Conservation (phyloP, 2,329 filamentous ascomycete genomes). For the Graphilbum ipis-grandicollis region DNA sequence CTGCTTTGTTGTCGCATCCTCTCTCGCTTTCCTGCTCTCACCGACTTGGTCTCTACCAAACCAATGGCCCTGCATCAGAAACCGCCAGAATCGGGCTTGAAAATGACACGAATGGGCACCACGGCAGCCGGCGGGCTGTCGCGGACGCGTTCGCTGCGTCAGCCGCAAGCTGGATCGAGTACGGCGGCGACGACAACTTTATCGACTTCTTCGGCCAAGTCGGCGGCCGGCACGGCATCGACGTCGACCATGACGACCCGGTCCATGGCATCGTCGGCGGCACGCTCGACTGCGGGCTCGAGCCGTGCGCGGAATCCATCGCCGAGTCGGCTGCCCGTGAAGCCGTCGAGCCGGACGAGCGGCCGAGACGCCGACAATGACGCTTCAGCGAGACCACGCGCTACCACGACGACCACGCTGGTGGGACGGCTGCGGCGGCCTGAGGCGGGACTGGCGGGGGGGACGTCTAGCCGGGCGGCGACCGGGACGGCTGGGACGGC, state of each 20-base stretch:
- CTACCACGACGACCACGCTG: conserved; percentile 3
- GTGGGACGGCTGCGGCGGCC: conserved; percentile 6
- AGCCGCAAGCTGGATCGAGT: conserved; percentile 13
- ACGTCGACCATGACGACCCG: too few relatives aligned
- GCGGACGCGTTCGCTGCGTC: conserved; percentile 31
- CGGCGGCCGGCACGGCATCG: too few relatives aligned
- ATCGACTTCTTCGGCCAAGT: not conserved
- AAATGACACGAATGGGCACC: not conserved
- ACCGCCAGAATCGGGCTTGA: not conserved
- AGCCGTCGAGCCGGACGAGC: conserved; percentile 11
- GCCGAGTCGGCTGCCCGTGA: conserved; percentile 21
- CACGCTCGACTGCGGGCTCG: not conserved
- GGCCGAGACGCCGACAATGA: too few relatives aligned
- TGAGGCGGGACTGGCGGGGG: not conserved
- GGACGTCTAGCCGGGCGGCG: not conserved
- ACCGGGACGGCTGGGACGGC: not conserved
- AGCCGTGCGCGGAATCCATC: conserved; percentile 1
- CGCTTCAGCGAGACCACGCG: too few relatives aligned
- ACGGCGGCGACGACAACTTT: conserved; percentile 2
- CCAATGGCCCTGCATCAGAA: not conserved
- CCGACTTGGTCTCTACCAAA: too few relatives aligned
- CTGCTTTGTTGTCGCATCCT: too few relatives aligned
- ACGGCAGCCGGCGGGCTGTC: conserved; percentile 14
- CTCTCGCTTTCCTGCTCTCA: too few relatives aligned
- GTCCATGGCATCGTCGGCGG: too few relatives aligned